A percentile compares a stretch with the other conserved stretches of the same genome.
These are phyloP conservation scores for Chaetomium olivaceum DNA, from an alignment of 2,329 filamentous ascomycete species.

Conservation along the genomic window DNA sequence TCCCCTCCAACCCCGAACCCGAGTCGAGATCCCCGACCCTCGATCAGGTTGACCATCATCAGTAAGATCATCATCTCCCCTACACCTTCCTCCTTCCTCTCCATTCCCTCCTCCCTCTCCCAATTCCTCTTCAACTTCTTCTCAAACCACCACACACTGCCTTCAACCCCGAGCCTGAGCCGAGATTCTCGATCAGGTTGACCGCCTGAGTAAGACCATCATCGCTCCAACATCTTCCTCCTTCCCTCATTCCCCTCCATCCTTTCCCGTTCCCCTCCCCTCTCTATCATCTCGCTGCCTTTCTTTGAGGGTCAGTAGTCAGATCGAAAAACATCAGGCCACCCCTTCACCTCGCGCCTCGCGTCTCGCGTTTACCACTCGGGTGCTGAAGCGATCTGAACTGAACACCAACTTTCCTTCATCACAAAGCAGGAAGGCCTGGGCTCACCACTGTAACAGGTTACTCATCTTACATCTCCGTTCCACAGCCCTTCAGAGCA, in stretches of 20 bases:
- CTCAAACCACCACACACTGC: no score
- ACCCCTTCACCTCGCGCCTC: neutral
- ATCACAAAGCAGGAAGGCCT: neutral
- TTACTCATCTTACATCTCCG: slow-evolving; percentile 2
- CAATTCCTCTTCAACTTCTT: no score
- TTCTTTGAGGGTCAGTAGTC: neutral
- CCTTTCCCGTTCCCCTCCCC: neutral
- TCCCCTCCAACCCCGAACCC: neutral
- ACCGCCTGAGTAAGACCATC: neutral
- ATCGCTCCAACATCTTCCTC: neutral
- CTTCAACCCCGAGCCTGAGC: no score
- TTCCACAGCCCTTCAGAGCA: slow-evolving; percentile 1
- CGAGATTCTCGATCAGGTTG: neutral
- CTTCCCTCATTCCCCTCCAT: neutral
- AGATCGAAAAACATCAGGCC: neutral
- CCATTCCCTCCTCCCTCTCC: neutral
- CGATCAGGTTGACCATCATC: neutral
- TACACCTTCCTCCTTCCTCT: neutral
- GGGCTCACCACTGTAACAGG: slow-evolving; percentile 13
- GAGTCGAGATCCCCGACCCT: neutral
- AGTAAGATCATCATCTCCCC: neutral
- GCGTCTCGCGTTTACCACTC: neutral
- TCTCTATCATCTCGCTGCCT: neutral
- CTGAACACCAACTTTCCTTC: neutral
- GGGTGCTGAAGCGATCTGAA: neutral